Percentiles rank a stretch among this genome's conserved stretches.
Evolutionary conservation across 768 basidiomycete species (phyloP).

Genomic region (Amanita jacksonii): DNA sequence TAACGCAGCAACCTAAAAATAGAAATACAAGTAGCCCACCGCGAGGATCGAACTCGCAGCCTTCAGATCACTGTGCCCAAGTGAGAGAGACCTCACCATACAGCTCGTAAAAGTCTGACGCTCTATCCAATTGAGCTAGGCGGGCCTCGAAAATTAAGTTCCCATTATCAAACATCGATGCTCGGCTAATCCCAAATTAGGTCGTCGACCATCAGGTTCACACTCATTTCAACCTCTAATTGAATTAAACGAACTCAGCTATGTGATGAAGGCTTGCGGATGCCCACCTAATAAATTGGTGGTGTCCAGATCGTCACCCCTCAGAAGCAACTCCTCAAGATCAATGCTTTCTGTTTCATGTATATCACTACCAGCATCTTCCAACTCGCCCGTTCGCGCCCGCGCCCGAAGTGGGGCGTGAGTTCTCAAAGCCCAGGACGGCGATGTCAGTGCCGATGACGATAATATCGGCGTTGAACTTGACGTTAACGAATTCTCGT

Average conservation of each 20-base stretch:
- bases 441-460: too few relatives aligned
- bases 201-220: background rate
- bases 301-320: background rate
- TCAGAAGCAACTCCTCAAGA: background rate
- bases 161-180: background rate
- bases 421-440: too few relatives aligned
- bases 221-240: conserved; percentile 3
- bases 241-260: background rate
- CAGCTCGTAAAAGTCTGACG: conserved; percentile 23
- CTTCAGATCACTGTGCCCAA: conserved; percentile 44
- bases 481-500: too few relatives aligned
- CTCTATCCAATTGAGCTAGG: conserved; percentile 61
- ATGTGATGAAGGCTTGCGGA: background rate
- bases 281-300: background rate
- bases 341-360: background rate
- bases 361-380: background rate
- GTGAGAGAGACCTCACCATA: conserved; percentile 3
- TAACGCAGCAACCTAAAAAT: background rate
- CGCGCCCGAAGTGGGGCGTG: too few relatives aligned
- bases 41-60: conserved; percentile 83
- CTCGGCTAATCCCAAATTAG: background rate
- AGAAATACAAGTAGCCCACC: conserved; percentile 45
- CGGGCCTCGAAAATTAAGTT: conserved; percentile 23
- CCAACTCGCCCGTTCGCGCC: too few relatives aligned
- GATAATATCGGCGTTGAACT: background rate